phyloP scores from a whole-genome alignment of 1,139 yeast genomes.

The Diutina sp. region DNA sequence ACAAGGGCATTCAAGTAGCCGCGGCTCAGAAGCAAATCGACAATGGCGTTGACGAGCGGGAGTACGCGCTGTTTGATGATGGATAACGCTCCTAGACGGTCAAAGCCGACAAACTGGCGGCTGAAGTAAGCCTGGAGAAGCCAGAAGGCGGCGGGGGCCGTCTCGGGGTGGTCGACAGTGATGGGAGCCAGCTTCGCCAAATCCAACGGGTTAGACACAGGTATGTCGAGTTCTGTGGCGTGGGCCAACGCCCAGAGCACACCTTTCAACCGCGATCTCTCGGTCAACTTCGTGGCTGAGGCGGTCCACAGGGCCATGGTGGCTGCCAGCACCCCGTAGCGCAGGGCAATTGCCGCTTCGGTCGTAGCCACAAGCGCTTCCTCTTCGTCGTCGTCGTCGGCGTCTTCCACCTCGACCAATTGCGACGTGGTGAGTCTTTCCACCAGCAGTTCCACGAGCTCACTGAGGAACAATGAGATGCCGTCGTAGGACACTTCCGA shows the following conservation, averaged over 20 bases:
- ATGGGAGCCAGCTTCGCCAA: not conserved
- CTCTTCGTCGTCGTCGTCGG: constrained; percentile 21
- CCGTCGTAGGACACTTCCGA: constrained; percentile 53
- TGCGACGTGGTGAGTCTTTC: constrained; percentile 50
- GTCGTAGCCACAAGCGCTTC: constrained; percentile 46
- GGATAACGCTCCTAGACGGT: constrained; percentile 45
- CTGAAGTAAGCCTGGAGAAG: constrained; percentile 74
- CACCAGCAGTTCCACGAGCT: constrained; percentile 63
- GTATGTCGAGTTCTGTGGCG: constrained; percentile 46
- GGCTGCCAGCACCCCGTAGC: constrained; percentile 48
- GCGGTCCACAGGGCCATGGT: constrained; percentile 45
- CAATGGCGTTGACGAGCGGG: constrained; percentile 48
- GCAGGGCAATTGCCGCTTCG: constrained; percentile 65
- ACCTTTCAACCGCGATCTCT: constrained; percentile 45
- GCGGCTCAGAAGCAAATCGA: constrained; percentile 69
- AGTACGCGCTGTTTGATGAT: constrained; percentile 36
- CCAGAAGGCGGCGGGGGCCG: not conserved
- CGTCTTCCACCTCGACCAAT: constrained; percentile 46
- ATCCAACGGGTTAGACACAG: not conserved
- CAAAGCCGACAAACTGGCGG: constrained; percentile 42
- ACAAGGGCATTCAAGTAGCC: constrained; percentile 68
- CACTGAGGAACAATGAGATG: constrained; percentile 71
- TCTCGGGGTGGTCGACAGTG: not conserved
- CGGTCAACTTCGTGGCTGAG: constrained; percentile 24
- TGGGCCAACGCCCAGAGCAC: constrained; percentile 55